Conservation (phyloP, 495 filamentous ascomycete genomes). For the Annulohypoxylon maeteangense region DNA sequence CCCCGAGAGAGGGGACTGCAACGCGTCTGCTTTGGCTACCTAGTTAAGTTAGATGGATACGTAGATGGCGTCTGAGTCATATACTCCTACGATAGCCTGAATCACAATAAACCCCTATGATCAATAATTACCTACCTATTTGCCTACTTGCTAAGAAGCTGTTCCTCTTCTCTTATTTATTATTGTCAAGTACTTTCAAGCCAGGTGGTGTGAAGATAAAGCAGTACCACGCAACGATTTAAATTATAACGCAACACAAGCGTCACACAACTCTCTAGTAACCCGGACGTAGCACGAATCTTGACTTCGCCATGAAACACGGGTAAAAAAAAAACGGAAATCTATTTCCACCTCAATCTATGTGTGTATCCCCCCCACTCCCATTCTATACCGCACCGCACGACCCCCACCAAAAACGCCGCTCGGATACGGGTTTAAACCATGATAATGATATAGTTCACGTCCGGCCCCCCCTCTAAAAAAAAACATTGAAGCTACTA, state of each 20-base stretch:
- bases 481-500: neutral
- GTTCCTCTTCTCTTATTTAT: too few species aligned
- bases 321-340: constrained; percentile 4
- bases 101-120: constrained; percentile 27
- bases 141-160: too few species aligned
- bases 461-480: neutral
- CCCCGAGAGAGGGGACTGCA: neutral
- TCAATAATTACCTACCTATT: neutral
- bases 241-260: neutral
- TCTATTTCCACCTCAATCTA: constrained; percentile 34
- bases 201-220: too few species aligned
- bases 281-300: constrained; percentile 7
- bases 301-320: constrained; percentile 1
- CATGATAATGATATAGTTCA: constrained; percentile 5
- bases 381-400: neutral
- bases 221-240: neutral
- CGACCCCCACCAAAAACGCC: constrained; percentile 2
- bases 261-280: neutral
- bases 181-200: too few species aligned
- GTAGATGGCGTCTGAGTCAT: constrained; percentile 22
- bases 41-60: constrained; percentile 23
- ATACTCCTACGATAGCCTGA: constrained; percentile 16
- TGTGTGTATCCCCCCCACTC: constrained; percentile 5
- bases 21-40: constrained; percentile 1
- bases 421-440: neutral